Evolutionary conservation across 202 grass and related monocot species (phyloP), one percentile per base, ranked within the genome.

Genomic region (Alloteropsis angusta): DNA sequence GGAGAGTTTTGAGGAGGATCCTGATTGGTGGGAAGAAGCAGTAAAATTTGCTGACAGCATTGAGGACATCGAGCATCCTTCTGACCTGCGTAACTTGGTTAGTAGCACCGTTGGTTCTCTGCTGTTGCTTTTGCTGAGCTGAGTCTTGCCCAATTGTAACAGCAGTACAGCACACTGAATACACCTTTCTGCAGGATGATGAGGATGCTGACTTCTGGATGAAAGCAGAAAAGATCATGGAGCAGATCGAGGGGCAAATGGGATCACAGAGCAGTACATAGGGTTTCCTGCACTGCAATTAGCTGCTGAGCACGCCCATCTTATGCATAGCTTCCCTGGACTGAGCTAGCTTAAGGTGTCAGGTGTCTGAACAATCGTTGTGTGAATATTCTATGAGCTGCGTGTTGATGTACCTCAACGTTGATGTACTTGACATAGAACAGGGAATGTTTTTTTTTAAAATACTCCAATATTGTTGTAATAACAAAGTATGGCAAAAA

Each of bases 21-120:
- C 80, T 35, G 83, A 45, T 21, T 98, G 89, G 87, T 98, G 89
- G 95, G 85, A 90, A 74, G 92, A 89, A 90, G 95, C 82, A 0
- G 68, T 87, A 44, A 92, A 74, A 60, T 87, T 75, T 82, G 95
- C 92, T 6, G 89, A 98, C 75, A 86, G 65, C 60, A 75, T 97
- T 5, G 89, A 92, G 25, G 85, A 86, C 65, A 83, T 60, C 10
- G 61, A 72, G 68, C 80, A 74, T 78, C 53, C 34, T 71, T 36
- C 71, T 12, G 38, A 35, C 19, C 18, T 71, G 28, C 62, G 54
- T 68, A 30, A 78, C 35, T 78, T 56, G 81, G 95, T 97, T 23
- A 82, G 89, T 81, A 39, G 52, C 69, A 21, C 17, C 19, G 44
- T 61, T 83, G 26, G 14, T 5, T 57, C 14, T 64, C 71, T 49